These are phyloP conservation scores for Pseudogymnoascus verrucosus DNA, from an alignment of 2,329 filamentous ascomycete genomes.

Conservation along the genomic window DNA sequence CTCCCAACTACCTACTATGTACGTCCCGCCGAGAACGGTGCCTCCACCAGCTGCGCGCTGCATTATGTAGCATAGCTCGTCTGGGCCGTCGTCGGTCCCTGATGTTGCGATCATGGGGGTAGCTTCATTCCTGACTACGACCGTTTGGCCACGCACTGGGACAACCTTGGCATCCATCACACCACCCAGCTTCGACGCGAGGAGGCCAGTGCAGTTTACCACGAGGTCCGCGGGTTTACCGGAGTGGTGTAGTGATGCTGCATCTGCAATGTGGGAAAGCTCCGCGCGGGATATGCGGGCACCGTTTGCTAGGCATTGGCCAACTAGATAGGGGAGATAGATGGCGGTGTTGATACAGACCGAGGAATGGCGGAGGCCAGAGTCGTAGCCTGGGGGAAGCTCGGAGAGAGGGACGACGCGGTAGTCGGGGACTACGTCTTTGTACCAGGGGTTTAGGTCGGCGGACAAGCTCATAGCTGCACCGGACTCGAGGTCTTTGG, in stretches of 20 bases:
- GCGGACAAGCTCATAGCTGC: conserved; percentile 59
- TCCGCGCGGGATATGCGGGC: conserved; percentile 57
- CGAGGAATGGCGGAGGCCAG: conserved; percentile 68
- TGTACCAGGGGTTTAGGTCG: conserved; percentile 64
- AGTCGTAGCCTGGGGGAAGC: conserved; percentile 58
- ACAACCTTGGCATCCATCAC: conserved; percentile 67
- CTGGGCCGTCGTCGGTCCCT: conserved; percentile 55
- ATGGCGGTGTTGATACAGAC: conserved; percentile 87
- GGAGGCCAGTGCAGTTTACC: conserved; percentile 78
- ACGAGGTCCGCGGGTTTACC: conserved; percentile 57
- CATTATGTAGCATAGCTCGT: conserved; percentile 62
- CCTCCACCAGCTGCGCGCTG: conserved; percentile 58
- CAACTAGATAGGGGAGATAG: conserved; percentile 79
- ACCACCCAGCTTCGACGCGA: conserved; percentile 68
- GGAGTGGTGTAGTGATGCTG: conserved; percentile 49
- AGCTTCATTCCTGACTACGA: conserved; percentile 57
- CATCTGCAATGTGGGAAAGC: conserved; percentile 66
- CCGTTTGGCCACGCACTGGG: conserved; percentile 72
- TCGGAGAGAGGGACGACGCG: conserved; percentile 49
- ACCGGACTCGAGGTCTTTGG: conserved; percentile 51
- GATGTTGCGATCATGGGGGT: conserved; percentile 51
- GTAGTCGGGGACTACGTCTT: conserved; percentile 63
- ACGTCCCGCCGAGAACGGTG: conserved; percentile 58
- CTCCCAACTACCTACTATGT: conserved; percentile 59
- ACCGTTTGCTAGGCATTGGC: conserved; percentile 68